A percentile compares a stretch with the other conserved stretches of the same genome.
Conservation (phyloP, 2,329 filamentous ascomycete species). For the Aspergillus felis region DNA sequence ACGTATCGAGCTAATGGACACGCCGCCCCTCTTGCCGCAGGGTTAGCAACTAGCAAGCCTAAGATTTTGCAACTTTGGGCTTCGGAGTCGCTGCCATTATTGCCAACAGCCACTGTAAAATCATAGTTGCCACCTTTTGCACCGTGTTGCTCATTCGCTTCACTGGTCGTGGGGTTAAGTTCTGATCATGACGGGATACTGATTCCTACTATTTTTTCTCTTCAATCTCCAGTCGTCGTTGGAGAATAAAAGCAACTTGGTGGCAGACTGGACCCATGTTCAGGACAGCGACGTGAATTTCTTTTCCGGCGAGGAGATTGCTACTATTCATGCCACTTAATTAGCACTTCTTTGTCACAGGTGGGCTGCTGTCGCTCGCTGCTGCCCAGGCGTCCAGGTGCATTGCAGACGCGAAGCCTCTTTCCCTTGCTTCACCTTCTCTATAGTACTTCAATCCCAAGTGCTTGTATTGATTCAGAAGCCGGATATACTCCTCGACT, state of each 20-base stretch:
- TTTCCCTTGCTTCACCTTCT: constrained; percentile 15
- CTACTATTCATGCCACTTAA: constrained; percentile 3
- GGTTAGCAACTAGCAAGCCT: neutral
- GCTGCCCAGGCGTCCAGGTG: constrained; percentile 5
- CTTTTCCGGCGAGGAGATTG: neutral
- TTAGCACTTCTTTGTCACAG: constrained; percentile 8
- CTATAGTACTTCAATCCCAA: constrained; percentile 3
- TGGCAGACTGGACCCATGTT: neutral
- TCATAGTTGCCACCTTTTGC: neutral
- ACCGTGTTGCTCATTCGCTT: neutral
- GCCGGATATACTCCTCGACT: neutral
- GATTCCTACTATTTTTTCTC: neutral
- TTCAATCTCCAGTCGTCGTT: neutral
- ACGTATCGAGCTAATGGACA: constrained; percentile 19
- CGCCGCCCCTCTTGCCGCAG: neutral
- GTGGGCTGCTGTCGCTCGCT: constrained; percentile 9
- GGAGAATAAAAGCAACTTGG: neutral
- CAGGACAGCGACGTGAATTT: neutral
- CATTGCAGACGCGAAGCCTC: constrained; percentile 6
- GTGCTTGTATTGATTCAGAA: neutral
- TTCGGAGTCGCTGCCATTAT: neutral
- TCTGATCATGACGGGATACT: neutral
- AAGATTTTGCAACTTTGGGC: neutral
- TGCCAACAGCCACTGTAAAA: neutral
- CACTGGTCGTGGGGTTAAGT: neutral